Evolutionary conservation across 1,284 basidiomycete genomes (phyloP).

Genomic region (Ustilago sp.): DNA sequence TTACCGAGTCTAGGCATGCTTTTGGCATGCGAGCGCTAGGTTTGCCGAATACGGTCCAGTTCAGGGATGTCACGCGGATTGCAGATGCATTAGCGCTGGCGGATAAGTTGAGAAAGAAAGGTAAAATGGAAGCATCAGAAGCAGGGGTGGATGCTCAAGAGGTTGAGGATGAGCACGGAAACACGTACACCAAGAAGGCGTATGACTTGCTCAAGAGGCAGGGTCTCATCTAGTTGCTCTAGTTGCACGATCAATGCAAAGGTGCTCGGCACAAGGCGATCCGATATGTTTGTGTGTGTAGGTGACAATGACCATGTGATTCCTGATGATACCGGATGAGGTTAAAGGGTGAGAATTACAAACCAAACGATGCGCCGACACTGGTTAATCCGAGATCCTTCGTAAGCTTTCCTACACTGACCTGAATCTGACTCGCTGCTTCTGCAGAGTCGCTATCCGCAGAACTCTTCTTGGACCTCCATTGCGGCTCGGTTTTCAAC

Average conservation of each 20-base stretch:
- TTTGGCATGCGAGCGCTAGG: constrained; percentile 98
- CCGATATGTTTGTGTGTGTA: not conserved
- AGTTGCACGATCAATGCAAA: not conserved
- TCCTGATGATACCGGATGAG: not conserved
- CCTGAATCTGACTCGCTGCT: constrained; percentile 6
- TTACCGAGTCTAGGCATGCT: constrained; percentile 93
- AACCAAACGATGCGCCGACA: constrained; percentile 15
- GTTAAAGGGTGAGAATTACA: not conserved
- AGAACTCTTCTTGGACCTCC: constrained; percentile 5
- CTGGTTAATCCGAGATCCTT: constrained; percentile 25
- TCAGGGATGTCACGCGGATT: constrained; percentile 97
- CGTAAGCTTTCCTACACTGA: constrained; percentile 23
- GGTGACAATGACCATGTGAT: not conserved
- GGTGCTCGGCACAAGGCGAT: not conserved
- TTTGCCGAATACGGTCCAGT: constrained; percentile 97
- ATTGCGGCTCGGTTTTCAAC: constrained; percentile 22
- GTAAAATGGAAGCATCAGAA: constrained; percentile 42
- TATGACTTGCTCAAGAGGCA: constrained; percentile 69
- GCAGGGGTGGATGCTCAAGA: constrained; percentile 63
- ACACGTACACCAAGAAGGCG: constrained; percentile 68
- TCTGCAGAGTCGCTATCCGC: not conserved
- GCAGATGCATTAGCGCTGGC: constrained; percentile 85
- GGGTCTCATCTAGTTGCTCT: constrained; percentile 57
- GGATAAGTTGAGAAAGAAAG: constrained; percentile 63
- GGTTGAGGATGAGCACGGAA: constrained; percentile 68